phyloP scores from a whole-genome alignment of 768 basidiomycete genomes.

The Nidularia pulvinata region DNA sequence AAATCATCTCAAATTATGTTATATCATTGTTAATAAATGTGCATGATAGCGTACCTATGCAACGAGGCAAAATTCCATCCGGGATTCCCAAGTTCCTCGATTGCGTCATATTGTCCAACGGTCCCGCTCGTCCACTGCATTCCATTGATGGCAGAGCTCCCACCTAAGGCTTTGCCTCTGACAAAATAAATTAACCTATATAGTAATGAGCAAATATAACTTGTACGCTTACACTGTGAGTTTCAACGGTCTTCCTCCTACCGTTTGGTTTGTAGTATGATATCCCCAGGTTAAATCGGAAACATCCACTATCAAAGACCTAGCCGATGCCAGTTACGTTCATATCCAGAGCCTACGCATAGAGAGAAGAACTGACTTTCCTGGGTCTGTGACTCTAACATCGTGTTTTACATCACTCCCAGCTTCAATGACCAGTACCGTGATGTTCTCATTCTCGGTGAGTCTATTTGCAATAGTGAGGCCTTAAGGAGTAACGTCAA shows the following conservation, averaged over 20 bases:
- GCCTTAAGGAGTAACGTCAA: neutral
- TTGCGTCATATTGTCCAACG: conserved; percentile 10
- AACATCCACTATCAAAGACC: neutral
- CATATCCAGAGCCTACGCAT: neutral
- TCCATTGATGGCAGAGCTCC: conserved; percentile 15
- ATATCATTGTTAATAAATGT: neutral
- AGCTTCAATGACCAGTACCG: neutral
- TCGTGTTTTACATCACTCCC: neutral
- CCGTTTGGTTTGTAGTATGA: neutral
- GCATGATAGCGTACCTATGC: neutral
- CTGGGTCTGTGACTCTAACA: neutral
- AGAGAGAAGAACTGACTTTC: neutral
- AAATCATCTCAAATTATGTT: neutral
- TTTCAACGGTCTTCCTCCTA: conserved; percentile 2
- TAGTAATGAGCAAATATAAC: neutral
- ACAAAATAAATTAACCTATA: conserved; percentile 3
- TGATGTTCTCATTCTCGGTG: neutral
- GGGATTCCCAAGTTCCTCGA: conserved; percentile 12
- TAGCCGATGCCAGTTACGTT: neutral
- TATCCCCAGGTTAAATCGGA: neutral
- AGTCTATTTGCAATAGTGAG: neutral
- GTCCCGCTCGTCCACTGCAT: conserved; percentile 16
- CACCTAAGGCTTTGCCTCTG: conserved; percentile 13
- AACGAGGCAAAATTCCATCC: conserved; percentile 13
- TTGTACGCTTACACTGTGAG: neutral